phyloP scores from a whole-genome alignment of 352 stramenopile genomes.

The Globisporangium uncinulatum region DNA sequence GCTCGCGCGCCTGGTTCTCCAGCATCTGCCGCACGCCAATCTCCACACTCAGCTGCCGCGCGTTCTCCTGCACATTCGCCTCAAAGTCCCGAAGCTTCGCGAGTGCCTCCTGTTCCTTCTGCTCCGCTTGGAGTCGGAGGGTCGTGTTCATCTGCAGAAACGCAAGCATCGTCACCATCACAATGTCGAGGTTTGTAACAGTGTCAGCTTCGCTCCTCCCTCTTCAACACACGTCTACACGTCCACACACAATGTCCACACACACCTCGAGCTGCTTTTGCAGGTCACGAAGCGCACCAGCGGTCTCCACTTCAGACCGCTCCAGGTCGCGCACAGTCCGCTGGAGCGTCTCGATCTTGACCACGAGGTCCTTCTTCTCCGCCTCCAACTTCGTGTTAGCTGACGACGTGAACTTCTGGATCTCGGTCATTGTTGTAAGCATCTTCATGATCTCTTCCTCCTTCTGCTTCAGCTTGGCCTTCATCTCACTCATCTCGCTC shows the following conservation, averaged over 20 bases:
- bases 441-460: slow-evolving; percentile 63
- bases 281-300: slow-evolving; percentile 39
- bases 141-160: slow-evolving; percentile 19
- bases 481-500: slow-evolving; percentile 41
- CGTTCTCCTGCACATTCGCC: slow-evolving; percentile 40
- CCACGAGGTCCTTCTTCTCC: slow-evolving; percentile 60
- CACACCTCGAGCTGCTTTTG: slow-evolving; percentile 42
- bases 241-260: background rate
- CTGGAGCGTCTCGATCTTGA: slow-evolving; percentile 60
- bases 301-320: slow-evolving; percentile 38
- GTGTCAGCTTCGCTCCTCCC: too few relatives aligned
- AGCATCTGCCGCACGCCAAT: slow-evolving; percentile 64
- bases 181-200: too few relatives aligned
- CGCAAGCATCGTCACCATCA: slow-evolving; percentile 1
- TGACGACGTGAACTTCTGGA: slow-evolving; percentile 65
- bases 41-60: slow-evolving; percentile 54
- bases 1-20: slow-evolving; percentile 61
- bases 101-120: slow-evolving; percentile 29
- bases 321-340: slow-evolving; percentile 41
- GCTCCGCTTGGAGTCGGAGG: slow-evolving; percentile 21
- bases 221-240: too few relatives aligned
- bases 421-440: slow-evolving; percentile 65
- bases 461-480: slow-evolving; percentile 58
- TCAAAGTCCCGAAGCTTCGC: slow-evolving; percentile 42
- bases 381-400: slow-evolving; percentile 56